Evolutionary conservation across 2,329 filamentous ascomycete genomes (phyloP), one percentile per base, ranked within the genome.

Genomic region (Phialemonium atrogriseum): DNA sequence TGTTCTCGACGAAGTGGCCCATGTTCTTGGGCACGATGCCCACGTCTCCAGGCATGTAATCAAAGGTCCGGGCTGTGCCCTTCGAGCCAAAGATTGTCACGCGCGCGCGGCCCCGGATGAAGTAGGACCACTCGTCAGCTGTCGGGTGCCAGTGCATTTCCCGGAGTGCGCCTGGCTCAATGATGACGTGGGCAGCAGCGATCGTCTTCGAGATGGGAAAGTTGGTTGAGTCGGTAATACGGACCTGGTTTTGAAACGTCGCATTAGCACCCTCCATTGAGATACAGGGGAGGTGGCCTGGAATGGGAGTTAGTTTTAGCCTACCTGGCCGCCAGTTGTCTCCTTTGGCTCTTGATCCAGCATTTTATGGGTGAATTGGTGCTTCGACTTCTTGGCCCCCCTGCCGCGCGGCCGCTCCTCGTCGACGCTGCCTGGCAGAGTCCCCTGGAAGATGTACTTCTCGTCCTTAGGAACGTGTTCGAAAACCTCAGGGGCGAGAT

Each of bases 91-190:
- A 88, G 41, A 88, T 71, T 10, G 82, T 87, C 11, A 86, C 72
- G 20, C 83, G 71, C 0, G 80, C 84, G 23, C 74, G 73, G 0
- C 84, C 84, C 15, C 60, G 58, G 50, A 88, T 73, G 62, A 88
- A 86, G 55, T 83, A 88, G 7, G 76, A 82, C 82, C 82, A 88
- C 53, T 87, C 82, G 47, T 87, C 83, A 10, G 80, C 80, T 25
- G 74, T 77, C 1, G 81, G 80, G 49, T 88, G 83, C 83, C 83
- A 88, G 60, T 88, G 83, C 68, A 88, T 85, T 58, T 86, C 82
- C 8, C 82, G 71, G 50, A 87, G 62, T 0, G 78, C 80, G 11
- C 80, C 80, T 0, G 82, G 81, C 41, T 80, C 63, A 38, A 88
- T 82, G 21, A 71, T 70, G 11, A 84, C 70, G 45, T 86, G 70